These are phyloP conservation scores for Cytidiella melzeri DNA, from an alignment of 768 basidiomycete species.

Conservation along the genomic window DNA sequence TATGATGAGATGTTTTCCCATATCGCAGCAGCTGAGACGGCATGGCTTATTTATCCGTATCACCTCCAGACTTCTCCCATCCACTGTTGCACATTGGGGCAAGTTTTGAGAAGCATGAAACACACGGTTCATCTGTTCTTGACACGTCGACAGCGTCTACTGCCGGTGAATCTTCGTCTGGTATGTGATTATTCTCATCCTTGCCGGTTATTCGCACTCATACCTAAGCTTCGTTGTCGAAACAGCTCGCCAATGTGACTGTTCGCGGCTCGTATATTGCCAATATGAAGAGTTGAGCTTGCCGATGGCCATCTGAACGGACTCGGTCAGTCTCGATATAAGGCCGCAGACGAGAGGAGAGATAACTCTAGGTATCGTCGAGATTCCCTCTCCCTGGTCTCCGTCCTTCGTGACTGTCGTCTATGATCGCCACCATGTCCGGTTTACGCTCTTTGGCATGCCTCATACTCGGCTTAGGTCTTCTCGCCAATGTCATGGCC, in stretches of 20 bases:
- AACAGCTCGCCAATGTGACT: not conserved
- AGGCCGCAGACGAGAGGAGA: not conserved
- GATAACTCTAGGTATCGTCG: conserved; percentile 1
- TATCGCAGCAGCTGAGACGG: not conserved
- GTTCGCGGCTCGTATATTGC: not conserved
- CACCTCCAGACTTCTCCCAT: not conserved
- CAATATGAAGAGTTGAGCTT: not conserved
- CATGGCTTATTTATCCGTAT: not conserved
- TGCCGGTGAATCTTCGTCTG: conserved; percentile 4
- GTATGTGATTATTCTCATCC: conserved; percentile 1
- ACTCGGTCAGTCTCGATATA: not conserved
- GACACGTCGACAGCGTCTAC: not conserved
- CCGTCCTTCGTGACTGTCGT: conserved; percentile 2
- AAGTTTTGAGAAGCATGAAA: conserved; percentile 2
- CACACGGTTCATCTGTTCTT: conserved; percentile 5
- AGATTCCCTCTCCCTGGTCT: conserved; percentile 3
- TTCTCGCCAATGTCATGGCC: conserved; percentile 23
- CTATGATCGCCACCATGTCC: conserved; percentile 2
- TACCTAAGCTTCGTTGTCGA: not conserved
- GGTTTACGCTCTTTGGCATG: conserved; percentile 8
- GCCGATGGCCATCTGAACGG: not conserved
- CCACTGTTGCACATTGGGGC: not conserved
- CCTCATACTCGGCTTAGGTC: conserved; percentile 8
- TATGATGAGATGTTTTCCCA: conserved; percentile 2
- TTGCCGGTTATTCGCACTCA: not conserved